These are phyloP conservation scores for Neurospora sp. DNA, from an alignment of 495 filamentous ascomycete genomes.

Conservation along the genomic window DNA sequence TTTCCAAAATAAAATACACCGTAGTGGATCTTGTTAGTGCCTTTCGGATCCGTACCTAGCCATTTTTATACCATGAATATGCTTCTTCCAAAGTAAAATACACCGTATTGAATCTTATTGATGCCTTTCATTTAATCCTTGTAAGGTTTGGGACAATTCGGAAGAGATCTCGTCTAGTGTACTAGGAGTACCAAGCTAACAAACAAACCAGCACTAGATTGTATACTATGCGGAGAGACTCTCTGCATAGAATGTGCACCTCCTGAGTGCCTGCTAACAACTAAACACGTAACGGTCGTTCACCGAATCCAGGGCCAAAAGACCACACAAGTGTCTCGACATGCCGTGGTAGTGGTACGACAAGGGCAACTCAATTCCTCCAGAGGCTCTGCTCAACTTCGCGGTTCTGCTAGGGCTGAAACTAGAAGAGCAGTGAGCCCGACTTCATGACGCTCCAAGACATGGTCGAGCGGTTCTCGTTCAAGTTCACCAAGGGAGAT, in stretches of 20 bases:
- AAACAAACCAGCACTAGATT: too few relatives aligned
- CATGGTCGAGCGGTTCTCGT: slow-evolving; percentile 61
- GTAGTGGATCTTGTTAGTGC: too few relatives aligned
- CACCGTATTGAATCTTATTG: too few relatives aligned
- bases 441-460: slow-evolving; percentile 63
- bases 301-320: background rate
- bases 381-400: slow-evolving; percentile 72
- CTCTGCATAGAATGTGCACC: background rate
- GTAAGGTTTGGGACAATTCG: too few relatives aligned
- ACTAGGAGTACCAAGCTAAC: too few relatives aligned
- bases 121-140: too few relatives aligned
- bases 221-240: background rate
- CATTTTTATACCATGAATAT: too few relatives aligned
- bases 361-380: slow-evolving; percentile 56
- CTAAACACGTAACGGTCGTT: background rate
- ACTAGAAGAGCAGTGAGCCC: slow-evolving; percentile 29
- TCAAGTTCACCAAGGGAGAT: slow-evolving; percentile 82
- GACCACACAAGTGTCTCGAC: slow-evolving; percentile 50
- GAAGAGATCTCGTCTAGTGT: too few relatives aligned
- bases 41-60: too few relatives aligned
- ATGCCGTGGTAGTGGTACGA: slow-evolving; percentile 44
- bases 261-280: background rate
- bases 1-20: too few relatives aligned
- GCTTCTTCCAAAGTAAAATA: too few relatives aligned
- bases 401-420: slow-evolving; percentile 78